Evolutionary conservation across 2,329 filamentous ascomycete genomes (phyloP).

Genomic region (Exophiala aquamarina): DNA sequence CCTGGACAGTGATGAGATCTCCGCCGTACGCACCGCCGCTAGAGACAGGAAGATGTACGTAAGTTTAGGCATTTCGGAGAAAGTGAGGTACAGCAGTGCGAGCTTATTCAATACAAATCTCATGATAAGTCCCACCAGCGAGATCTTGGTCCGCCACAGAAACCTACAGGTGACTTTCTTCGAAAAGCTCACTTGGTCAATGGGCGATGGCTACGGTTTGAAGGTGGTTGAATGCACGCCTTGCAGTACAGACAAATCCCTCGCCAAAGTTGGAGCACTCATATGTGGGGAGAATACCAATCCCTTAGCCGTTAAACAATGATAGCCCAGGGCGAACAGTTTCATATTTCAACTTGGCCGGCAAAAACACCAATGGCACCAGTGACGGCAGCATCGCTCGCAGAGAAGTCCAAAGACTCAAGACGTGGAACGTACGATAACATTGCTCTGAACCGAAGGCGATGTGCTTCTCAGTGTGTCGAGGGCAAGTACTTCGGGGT

Average conservation of each 20-base stretch:
- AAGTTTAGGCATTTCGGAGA: slow-evolving; percentile 53
- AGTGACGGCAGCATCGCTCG: neutral
- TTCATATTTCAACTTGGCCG: slow-evolving; percentile 58
- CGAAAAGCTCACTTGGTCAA: slow-evolving; percentile 56
- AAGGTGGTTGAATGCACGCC: slow-evolving; percentile 38
- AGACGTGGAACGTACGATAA: slow-evolving; percentile 51
- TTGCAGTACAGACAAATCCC: slow-evolving; percentile 32
- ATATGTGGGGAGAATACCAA: slow-evolving; percentile 61
- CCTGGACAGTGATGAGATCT: slow-evolving; percentile 47
- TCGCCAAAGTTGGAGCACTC: slow-evolving; percentile 48
- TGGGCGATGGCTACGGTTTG: slow-evolving; percentile 52
- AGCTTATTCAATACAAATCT: slow-evolving; percentile 54
- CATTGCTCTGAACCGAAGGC: slow-evolving; percentile 49
- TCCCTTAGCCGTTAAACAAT: slow-evolving; percentile 50
- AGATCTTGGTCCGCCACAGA: slow-evolving; percentile 51
- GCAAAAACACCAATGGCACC: slow-evolving; percentile 50
- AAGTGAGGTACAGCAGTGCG: slow-evolving; percentile 42
- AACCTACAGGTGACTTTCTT: slow-evolving; percentile 58
- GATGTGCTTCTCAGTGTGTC: slow-evolving; percentile 57
- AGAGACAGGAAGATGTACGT: slow-evolving; percentile 40
- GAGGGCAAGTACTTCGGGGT: slow-evolving; percentile 58
- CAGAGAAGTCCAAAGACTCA: slow-evolving; percentile 9
- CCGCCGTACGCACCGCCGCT: slow-evolving; percentile 39
- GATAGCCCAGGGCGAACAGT: slow-evolving; percentile 55
- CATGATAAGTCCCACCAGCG: slow-evolving; percentile 44